Evolutionary conservation across 805 yeast species (phyloP).

Genomic region (Spathaspora sp.): DNA sequence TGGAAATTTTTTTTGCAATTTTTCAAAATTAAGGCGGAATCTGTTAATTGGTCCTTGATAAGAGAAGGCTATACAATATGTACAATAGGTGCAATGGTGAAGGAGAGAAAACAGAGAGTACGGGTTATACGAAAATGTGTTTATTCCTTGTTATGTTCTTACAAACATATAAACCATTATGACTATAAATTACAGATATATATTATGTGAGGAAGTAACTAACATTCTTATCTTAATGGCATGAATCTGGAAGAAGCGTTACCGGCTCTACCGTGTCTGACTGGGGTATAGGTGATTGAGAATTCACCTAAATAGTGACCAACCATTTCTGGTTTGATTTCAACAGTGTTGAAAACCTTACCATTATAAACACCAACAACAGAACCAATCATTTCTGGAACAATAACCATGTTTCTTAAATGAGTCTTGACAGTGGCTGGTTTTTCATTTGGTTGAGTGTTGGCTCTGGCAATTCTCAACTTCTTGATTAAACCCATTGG

Average conservation of each 20-base stretch:
- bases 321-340: constrained; percentile 98
- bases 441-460: constrained; percentile 89
- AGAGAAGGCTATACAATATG: too few relatives aligned
- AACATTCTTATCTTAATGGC: constrained; percentile 47
- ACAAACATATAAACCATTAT: constrained; percentile 1
- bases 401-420: constrained; percentile 97
- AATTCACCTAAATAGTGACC: constrained; percentile 99
- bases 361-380: constrained; percentile 99
- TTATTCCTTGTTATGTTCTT: background rate
- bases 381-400: constrained; percentile 99
- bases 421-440: constrained; percentile 98
- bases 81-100: too few relatives aligned
- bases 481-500: constrained; percentile 95
- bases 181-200: constrained; percentile 6
- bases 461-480: constrained; percentile 94
- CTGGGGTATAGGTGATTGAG: constrained; percentile 99
- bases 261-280: constrained; percentile 99
- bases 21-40: background rate
- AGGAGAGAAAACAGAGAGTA: too few relatives aligned
- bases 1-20: background rate
- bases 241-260: constrained; percentile 75
- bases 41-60: background rate
- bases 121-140: constrained; percentile 1
- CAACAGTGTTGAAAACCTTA: constrained; percentile 98
- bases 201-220: constrained; percentile 1